A percentile compares a stretch with the other conserved stretches of the same genome.
Conservation (phyloP, 2,329 filamentous ascomycete species). For the Ophiostoma ulmi region DNA sequence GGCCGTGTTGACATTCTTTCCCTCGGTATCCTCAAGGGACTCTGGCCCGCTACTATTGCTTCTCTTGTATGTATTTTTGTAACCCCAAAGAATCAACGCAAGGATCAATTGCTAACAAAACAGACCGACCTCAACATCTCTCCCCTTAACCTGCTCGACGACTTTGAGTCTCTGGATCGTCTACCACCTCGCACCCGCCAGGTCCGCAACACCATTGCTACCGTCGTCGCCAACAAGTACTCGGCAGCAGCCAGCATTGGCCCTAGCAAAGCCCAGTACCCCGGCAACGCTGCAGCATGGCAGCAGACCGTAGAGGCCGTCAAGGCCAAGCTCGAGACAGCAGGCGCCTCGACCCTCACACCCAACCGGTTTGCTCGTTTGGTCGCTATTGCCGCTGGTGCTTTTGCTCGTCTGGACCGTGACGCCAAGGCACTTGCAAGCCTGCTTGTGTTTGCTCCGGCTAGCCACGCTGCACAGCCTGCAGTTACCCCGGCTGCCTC, state of each 20-base stretch:
- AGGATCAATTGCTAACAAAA: neutral
- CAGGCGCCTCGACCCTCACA: neutral
- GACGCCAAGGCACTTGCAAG: constrained; percentile 34
- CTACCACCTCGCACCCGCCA: constrained; percentile 23
- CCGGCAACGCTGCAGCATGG: constrained; percentile 31
- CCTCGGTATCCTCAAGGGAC: constrained; percentile 32
- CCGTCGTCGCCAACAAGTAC: constrained; percentile 30
- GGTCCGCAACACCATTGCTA: constrained; percentile 28
- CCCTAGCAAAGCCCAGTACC: constrained; percentile 25
- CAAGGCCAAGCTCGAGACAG: constrained; percentile 13
- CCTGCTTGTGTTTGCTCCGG: constrained; percentile 31
- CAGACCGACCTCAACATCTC: constrained; percentile 28
- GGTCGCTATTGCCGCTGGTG: constrained; percentile 32
- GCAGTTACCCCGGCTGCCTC: constrained; percentile 28
- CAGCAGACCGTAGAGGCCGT: constrained; percentile 21
- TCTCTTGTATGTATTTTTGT: constrained; percentile 28
- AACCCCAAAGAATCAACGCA: neutral
- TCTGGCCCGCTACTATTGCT: constrained; percentile 31
- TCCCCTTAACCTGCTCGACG: constrained; percentile 24
- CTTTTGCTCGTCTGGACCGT: constrained; percentile 34
- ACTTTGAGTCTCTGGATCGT: constrained; percentile 22
- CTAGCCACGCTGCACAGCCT: neutral
- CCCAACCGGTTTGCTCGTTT: constrained; percentile 28
- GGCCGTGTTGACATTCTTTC: constrained; percentile 28
- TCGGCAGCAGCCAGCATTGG: constrained; percentile 19